phyloP scores from a whole-genome alignment of 2,329 filamentous ascomycete species.

The Coniochaeta hoffmannii region DNA sequence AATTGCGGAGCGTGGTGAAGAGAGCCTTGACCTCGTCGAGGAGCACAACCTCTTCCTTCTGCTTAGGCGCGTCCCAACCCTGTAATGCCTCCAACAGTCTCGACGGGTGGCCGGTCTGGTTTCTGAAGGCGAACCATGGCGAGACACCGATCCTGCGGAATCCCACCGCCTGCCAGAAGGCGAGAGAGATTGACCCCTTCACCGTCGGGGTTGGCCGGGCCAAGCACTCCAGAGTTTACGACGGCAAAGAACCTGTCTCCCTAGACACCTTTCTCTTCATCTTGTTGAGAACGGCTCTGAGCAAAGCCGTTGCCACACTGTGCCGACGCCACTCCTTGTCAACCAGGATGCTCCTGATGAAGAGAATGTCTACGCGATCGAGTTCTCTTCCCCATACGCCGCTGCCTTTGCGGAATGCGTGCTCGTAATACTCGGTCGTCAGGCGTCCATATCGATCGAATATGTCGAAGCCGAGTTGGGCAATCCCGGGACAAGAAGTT shows the following conservation, averaged over 20 bases:
- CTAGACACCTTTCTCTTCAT: slow-evolving; percentile 6
- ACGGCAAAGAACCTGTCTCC: slow-evolving; percentile 11
- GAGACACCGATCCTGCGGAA: slow-evolving; percentile 25
- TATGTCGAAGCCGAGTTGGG: slow-evolving; percentile 23
- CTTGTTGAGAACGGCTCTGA: slow-evolving; percentile 20
- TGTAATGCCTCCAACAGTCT: not conserved
- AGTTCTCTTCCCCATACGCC: slow-evolving; percentile 21
- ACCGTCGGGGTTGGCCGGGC: not conserved
- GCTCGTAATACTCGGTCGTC: slow-evolving; percentile 21
- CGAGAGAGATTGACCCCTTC: slow-evolving; percentile 6
- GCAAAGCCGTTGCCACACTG: slow-evolving; percentile 22
- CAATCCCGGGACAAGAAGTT: not conserved
- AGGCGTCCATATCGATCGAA: slow-evolving; percentile 30
- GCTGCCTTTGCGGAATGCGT: slow-evolving; percentile 17
- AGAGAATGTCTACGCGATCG: slow-evolving; percentile 18
- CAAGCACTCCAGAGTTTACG: slow-evolving; percentile 8
- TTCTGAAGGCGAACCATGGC: slow-evolving; percentile 20
- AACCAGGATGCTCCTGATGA: slow-evolving; percentile 14
- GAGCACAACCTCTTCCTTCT: too few species aligned
- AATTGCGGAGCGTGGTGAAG: not conserved
- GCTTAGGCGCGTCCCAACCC: not conserved
- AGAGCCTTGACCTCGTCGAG: not conserved
- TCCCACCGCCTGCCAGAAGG: slow-evolving; percentile 20
- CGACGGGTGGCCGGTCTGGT: not conserved
- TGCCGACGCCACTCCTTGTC: slow-evolving; percentile 12